Evolutionary conservation across 2,329 filamentous ascomycete genomes (phyloP), one percentile per base, ranked within the genome.

Genomic region (Penicillium sp.): DNA sequence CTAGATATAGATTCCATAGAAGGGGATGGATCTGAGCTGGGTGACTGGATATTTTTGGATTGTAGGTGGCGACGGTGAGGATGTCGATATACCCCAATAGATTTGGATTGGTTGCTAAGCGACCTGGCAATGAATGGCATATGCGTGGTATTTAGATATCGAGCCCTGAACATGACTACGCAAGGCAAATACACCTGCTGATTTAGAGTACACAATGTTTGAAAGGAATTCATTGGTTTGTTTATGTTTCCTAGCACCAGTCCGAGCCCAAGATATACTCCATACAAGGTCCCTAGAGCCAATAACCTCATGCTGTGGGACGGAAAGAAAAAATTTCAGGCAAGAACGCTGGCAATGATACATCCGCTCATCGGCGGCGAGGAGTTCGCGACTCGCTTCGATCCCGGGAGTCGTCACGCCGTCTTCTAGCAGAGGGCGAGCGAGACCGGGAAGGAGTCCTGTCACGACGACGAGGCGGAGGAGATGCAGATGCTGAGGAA

Each of bases 401-500:
- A 49, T 65, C 62, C n/a, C 60, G 63, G 17, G 62, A 63, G n/a
- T 62, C 58, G 31, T 55, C 63, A 28, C 65, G 67, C n/a, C 64
- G 65, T 55, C 47, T 54, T 6, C 66, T 59, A 22, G 66, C 59
- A 6, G 59, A 64, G 17, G 65, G 69, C 15, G 74, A 72, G 12
- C 67, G 69, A 11, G 71, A 70, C 8, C 60, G 55, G 37, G 70
- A 68, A 51, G 64, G 47, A 50, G 64, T 63, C 15, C 50, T 61
- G 22, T 67, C 66, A 31, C 61, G 63, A 58, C 65, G 63, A 47
- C 67, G 69, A 35, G 72, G 69, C 15, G 73, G 69, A 57, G 72
- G 69, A 3, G 71, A 73, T 10, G 63, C 63, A 8, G 73, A 75
- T n/a, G 64, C 65, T 1, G 71, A 72, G 10, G 65, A 64, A 50